These are phyloP conservation scores for Xylaria intraflava DNA, from an alignment of 495 filamentous ascomycete genomes.

Conservation along the genomic window DNA sequence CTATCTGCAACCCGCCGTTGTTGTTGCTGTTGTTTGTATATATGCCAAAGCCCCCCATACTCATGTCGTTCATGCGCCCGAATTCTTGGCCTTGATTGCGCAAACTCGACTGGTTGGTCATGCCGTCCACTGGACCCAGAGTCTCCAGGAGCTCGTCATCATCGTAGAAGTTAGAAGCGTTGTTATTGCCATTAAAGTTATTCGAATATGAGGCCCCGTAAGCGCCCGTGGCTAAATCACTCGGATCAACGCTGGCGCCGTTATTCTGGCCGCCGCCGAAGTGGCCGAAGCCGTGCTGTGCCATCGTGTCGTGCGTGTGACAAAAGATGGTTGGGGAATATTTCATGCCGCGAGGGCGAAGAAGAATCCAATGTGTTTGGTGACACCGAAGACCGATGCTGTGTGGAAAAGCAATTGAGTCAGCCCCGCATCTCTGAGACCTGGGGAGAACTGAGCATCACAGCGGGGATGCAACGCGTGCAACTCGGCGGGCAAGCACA, in stretches of 20 bases:
- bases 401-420: slow-evolving; percentile 22
- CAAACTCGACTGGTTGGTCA: slow-evolving; percentile 35
- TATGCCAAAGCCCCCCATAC: slow-evolving; percentile 39
- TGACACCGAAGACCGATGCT: slow-evolving; percentile 14
- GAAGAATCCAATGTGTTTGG: slow-evolving; percentile 1
- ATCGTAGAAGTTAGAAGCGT: slow-evolving; percentile 39
- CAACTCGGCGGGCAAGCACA: background rate
- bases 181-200: slow-evolving; percentile 36
- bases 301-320: slow-evolving; percentile 28
- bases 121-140: slow-evolving; percentile 41
- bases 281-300: slow-evolving; percentile 57
- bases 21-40: slow-evolving; percentile 35
- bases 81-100: slow-evolving; percentile 46
- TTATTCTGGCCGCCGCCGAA: slow-evolving; percentile 56
- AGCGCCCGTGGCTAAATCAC: slow-evolving; percentile 65
- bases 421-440: slow-evolving; percentile 24
- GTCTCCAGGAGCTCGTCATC: slow-evolving; percentile 62
- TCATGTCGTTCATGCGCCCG: slow-evolving; percentile 40
- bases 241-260: slow-evolving; percentile 71
- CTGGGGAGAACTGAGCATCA: slow-evolving; percentile 9
- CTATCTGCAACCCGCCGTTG: slow-evolving; percentile 32
- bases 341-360: slow-evolving; percentile 12
- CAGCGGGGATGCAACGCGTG: slow-evolving; percentile 1
- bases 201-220: slow-evolving; percentile 35
- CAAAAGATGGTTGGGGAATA: slow-evolving; percentile 4